These are phyloP conservation scores for Botrytis paeoniae DNA, from an alignment of 2,329 filamentous ascomycete species.

Conservation along the genomic window DNA sequence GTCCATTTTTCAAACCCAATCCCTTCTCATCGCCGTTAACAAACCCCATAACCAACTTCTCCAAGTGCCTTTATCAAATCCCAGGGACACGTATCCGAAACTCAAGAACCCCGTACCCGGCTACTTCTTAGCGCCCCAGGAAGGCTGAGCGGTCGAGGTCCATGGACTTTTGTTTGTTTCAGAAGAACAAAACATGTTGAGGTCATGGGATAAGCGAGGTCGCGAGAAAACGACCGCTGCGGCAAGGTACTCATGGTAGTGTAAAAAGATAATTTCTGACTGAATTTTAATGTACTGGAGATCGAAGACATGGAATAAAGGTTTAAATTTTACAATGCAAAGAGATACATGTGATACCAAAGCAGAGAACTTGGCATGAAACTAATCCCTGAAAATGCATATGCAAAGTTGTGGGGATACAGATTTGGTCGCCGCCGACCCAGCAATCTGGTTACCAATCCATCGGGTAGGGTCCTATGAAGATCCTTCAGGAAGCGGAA, in stretches of 20 bases:
- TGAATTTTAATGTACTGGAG: background rate
- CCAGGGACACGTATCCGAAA: background rate
- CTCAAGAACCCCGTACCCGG: background rate
- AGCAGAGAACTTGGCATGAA: background rate
- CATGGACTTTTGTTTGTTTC: background rate
- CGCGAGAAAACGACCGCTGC: background rate
- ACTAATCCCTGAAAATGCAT: background rate
- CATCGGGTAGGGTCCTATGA: background rate
- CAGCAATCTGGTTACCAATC: background rate
- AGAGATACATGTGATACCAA: background rate
- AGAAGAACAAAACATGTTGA: background rate
- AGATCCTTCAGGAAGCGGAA: background rate
- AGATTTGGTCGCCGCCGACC: background rate
- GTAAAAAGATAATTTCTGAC: too few relatives aligned
- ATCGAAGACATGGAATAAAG: background rate
- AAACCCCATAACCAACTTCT: background rate
- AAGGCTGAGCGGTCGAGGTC: background rate
- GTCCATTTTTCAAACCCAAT: background rate
- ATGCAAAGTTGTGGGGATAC: too few relatives aligned
- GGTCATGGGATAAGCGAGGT: background rate
- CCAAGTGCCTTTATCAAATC: background rate
- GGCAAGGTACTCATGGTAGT: background rate
- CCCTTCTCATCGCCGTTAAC: background rate
- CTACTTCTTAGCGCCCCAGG: background rate
- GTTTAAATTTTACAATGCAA: rapidly evolving